Conservation (phyloP, 2,329 filamentous ascomycete genomes). For the Fusarium heterosporum region DNA sequence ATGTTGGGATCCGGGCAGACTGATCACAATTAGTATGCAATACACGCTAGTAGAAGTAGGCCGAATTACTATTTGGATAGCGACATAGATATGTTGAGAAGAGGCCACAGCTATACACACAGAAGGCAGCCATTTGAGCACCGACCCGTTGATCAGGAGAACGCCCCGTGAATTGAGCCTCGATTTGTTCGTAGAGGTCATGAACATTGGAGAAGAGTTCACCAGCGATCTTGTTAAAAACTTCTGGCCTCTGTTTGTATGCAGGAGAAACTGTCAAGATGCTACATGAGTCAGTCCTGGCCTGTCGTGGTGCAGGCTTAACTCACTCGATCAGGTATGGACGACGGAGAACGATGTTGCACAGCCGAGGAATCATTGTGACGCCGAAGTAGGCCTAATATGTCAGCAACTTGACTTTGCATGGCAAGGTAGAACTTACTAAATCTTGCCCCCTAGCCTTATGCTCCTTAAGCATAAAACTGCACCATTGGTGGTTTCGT, state of each 20-base stretch:
- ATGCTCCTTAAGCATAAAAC: constrained; percentile 56
- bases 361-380: constrained; percentile 66
- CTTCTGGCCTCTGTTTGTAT: constrained; percentile 52
- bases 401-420: constrained; percentile 14
- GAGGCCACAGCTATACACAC: constrained; percentile 66
- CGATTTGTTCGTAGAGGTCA: constrained; percentile 62
- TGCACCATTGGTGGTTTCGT: constrained; percentile 61
- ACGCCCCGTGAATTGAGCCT: constrained; percentile 62
- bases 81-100: constrained; percentile 65
- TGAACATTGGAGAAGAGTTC: constrained; percentile 64
- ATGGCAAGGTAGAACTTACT: constrained; percentile 49
- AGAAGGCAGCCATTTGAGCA: constrained; percentile 66
- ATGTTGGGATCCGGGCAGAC: constrained; percentile 58
- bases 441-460: constrained; percentile 63
- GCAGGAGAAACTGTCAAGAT: constrained; percentile 58
- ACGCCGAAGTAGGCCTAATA: constrained; percentile 64
- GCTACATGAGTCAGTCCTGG: constrained; percentile 47
- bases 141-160: constrained; percentile 62
- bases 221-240: constrained; percentile 58
- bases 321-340: constrained; percentile 65
- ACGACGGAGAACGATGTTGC: constrained; percentile 67
- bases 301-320: not conserved
- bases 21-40: constrained; percentile 41
- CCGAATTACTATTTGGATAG: constrained; percentile 60
- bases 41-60: not conserved